phyloP scores from a whole-genome alignment of 1,284 basidiomycete species.

The Cronartium quercuum region DNA sequence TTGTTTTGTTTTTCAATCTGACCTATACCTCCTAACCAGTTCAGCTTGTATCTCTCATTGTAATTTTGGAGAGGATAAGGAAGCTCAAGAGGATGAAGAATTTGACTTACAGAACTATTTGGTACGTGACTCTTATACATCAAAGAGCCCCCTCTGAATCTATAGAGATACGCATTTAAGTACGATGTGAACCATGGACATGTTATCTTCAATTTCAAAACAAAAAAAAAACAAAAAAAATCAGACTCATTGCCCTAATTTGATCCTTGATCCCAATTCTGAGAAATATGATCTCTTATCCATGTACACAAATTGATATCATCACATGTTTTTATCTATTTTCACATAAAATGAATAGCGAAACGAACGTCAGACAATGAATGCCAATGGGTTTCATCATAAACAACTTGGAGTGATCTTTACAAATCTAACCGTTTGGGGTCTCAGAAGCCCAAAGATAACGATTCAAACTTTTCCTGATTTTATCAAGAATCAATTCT shows the following conservation, averaged over 20 bases:
- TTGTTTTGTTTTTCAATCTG: too few species aligned
- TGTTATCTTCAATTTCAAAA: too few species aligned
- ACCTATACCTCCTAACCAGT: too few species aligned
- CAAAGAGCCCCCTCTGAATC: background rate
- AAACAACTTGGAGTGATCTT: conserved; percentile 60
- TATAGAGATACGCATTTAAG: background rate
- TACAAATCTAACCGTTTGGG: conserved; percentile 68
- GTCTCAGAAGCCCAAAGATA: conserved; percentile 57
- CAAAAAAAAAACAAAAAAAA: too few species aligned
- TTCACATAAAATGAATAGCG: too few species aligned
- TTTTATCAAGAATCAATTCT: conserved; percentile 58
- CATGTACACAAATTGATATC: background rate
- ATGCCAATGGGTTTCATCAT: background rate
- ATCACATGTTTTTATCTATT: background rate
- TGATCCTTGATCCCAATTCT: background rate
- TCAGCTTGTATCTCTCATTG: too few species aligned
- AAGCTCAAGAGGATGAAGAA: background rate
- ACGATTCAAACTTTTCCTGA: conserved; percentile 53
- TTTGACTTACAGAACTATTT: background rate
- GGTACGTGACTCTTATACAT: background rate
- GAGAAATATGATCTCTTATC: background rate
- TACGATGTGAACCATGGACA: too few species aligned
- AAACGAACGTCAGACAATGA: background rate
- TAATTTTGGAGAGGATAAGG: background rate
- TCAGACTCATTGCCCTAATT: background rate